Evolutionary conservation across 2,329 filamentous ascomycete species (phyloP), one percentile per base, ranked within the genome.

Genomic region (Monosporascus sp.): DNA sequence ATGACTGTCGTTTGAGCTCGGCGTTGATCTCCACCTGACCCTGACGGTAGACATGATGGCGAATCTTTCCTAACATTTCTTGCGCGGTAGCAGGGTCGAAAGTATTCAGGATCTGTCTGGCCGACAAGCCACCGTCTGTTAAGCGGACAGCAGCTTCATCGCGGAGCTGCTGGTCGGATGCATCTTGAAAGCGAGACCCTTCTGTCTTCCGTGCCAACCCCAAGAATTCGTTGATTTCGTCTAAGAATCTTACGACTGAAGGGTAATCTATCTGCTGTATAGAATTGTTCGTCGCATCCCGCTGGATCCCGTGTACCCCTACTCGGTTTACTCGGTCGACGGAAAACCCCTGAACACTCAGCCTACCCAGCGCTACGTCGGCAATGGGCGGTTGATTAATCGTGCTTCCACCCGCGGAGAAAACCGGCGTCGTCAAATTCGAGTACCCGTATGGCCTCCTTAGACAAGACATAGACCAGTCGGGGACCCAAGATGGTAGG

Each of bases 401-500:
- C 0, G 20, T 35, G 1, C 20, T 1, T 1, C 60, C 65, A 3
- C 67, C 67, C 2, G 68, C 65, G 0, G 50, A 45, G 37, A 64
- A 65, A 0, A 52, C 48, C 6, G 66, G 57, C 15, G 51, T 61
- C 24, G 41, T 55, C 39, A 66, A 31, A 1, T 48, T 50, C 3
- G 51, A n/a, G 44, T 69, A 69, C 1, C 61, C 58, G 6, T 58
- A 47, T 1, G 68, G 66, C 6, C 62, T 51, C 3, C 25, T 41
- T 17, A 70, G 1, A 8, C 27, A 43, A n/a, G 49, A 37, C 7
- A 41, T 25, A n/a, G 64, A 60, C 68, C 68, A 70, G 53, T 71
- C 68, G 6, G 68, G 66, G 3, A 65, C 66, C 68, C 68, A 71
- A 2, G 67, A 68, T 2, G 68, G 68, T 18, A 70, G 24, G 3